Evolutionary conservation across 306 rosid genomes (phyloP).

Genomic region (Pyrus communis): DNA sequence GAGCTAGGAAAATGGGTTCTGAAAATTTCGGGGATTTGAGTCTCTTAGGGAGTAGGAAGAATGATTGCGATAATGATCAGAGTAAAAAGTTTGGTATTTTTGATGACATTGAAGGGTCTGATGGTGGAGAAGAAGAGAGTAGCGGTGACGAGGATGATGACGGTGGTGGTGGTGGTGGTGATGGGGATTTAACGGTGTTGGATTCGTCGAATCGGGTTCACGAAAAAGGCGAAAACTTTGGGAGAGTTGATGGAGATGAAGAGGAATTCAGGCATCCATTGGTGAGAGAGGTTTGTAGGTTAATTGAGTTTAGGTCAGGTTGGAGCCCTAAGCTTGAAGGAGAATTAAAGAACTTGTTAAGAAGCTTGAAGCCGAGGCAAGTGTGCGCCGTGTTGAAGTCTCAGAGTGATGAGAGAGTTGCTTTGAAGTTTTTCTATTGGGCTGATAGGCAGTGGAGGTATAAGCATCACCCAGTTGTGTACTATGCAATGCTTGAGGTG

Average conservation of each 20-base stretch:
- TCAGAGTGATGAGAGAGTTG: constrained; percentile 64
- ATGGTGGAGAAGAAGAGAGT: constrained; percentile 21
- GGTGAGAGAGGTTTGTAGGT: constrained; percentile 60
- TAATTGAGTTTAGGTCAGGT: constrained; percentile 51
- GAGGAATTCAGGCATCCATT: constrained; percentile 60
- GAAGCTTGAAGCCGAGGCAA: constrained; percentile 73
- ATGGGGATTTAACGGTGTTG: constrained; percentile 35
- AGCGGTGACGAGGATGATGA: not conserved
- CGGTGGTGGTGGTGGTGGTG: constrained; percentile 28
- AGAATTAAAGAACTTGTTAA: constrained; percentile 50
- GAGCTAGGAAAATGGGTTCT: constrained; percentile 30
- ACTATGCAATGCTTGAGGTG: constrained; percentile 61
- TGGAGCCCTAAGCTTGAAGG: constrained; percentile 71
- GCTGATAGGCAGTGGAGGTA: constrained; percentile 88
- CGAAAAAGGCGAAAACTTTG: constrained; percentile 13
- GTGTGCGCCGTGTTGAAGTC: constrained; percentile 75
- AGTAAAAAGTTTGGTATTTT: constrained; percentile 5
- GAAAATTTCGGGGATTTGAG: constrained; percentile 17
- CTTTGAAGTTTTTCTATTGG: constrained; percentile 78
- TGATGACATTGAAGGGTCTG: constrained; percentile 18
- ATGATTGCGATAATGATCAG: constrained; percentile 7
- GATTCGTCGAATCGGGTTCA: constrained; percentile 19
- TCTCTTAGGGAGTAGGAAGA: constrained; percentile 20
- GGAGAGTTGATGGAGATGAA: constrained; percentile 47
- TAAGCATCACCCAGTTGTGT: constrained; percentile 45